These are phyloP conservation scores for Scleroderma bovista DNA, from an alignment of 768 basidiomycete species.

Conservation along the genomic window DNA sequence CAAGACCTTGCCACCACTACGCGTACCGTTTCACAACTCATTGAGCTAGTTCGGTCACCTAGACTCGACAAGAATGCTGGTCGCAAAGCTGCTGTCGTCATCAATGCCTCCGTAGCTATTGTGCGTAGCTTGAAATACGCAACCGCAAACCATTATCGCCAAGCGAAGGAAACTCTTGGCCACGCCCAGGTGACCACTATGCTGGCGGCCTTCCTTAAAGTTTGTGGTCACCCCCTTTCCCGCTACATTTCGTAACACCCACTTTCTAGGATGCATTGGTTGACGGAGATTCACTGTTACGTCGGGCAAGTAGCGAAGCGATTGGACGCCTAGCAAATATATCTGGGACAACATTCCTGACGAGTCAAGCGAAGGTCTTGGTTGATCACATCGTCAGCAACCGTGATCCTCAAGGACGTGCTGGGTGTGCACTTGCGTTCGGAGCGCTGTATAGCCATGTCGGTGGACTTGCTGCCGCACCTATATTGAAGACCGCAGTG, in stretches of 20 bases:
- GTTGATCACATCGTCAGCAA: constrained; percentile 94
- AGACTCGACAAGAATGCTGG: constrained; percentile 87
- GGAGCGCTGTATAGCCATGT: constrained; percentile 89
- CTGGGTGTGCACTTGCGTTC: constrained; percentile 90
- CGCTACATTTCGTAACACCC: constrained; percentile 7
- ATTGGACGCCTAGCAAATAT: constrained; percentile 84
- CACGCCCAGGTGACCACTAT: constrained; percentile 53
- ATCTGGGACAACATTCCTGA: constrained; percentile 79
- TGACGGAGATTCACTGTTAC: constrained; percentile 72
- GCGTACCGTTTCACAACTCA: constrained; percentile 50
- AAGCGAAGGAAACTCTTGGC: constrained; percentile 63
- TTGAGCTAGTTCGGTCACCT: constrained; percentile 63
- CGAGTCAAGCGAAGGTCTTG: constrained; percentile 80
- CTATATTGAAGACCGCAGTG: constrained; percentile 91
- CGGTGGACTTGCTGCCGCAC: constrained; percentile 91
- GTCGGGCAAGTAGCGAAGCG: constrained; percentile 78
- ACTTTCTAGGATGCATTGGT: constrained; percentile 62
- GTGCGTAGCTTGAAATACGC: constrained; percentile 61
- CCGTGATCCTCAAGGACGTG: constrained; percentile 85
- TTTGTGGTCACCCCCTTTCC: constrained; percentile 24
- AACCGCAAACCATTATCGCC: constrained; percentile 46
- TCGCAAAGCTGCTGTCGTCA: constrained; percentile 73
- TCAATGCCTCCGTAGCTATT: constrained; percentile 76
- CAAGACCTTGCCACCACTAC: constrained; percentile 62
- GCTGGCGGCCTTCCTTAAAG: constrained; percentile 75